Conservation (phyloP, 257 asterid species). For the Agastache rugosa region DNA sequence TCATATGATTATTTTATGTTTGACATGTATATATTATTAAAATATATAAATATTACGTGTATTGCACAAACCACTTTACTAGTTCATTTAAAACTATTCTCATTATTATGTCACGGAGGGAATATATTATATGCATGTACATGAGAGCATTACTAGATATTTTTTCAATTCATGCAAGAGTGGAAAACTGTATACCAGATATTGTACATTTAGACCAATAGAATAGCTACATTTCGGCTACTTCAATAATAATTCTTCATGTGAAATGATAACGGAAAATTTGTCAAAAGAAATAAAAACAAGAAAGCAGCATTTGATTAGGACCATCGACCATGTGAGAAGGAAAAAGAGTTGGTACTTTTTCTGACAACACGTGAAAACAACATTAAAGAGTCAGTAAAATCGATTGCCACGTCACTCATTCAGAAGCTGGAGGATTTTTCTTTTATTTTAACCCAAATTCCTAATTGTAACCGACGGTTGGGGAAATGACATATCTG, state of each 20-base stretch:
- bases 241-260: neutral
- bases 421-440: conserved; percentile 36
- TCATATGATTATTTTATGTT: no score
- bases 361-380: conserved; percentile 48
- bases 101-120: no score
- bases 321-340: conserved; percentile 25
- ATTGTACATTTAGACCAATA: neutral
- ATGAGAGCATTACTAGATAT: no score
- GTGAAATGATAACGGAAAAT: neutral
- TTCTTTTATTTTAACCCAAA: neutral
- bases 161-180: no score
- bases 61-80: no score
- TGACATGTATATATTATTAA: no score
- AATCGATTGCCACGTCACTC: conserved; percentile 42
- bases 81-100: no score
- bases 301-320: neutral
- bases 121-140: no score
- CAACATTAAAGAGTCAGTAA: neutral
- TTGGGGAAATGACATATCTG: conserved; percentile 38
- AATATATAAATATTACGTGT: no score
- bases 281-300: neutral
- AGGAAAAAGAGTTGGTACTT: conserved; percentile 33
- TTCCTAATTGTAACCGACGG: conserved; percentile 38
- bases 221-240: no score
- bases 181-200: no score